Base-by-base conservation (phyloP, 2,329 filamentous ascomycete species). In the Cladosporium sp. region DNA sequence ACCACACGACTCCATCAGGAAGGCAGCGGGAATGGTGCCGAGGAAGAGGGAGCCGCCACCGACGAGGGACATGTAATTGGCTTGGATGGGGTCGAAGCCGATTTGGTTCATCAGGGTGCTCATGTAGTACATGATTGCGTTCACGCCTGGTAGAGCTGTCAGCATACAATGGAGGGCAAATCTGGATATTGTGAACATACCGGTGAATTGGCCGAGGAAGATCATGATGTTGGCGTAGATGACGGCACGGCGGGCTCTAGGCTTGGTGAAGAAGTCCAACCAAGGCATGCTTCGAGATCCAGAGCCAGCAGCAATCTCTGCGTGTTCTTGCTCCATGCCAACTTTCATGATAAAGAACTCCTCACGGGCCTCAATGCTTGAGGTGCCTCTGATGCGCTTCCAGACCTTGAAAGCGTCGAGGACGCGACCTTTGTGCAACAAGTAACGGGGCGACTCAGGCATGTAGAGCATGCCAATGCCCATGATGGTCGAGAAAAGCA, bases 271-370 rank as follows among this genome's bases (percentile, higher is more conserved):
- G 70, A 88, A 86, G 64, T 89, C 85, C 72, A 87, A 74, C 83
- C 84, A 88, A 0, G 83, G 79, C 68, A 80, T 86, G 28, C 76
- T 77, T 53, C 75, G 75, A 59, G 79, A 79, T 49, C 73, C 71
- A 7, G 74, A 70, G 7, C 77, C 76, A 56, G 78, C 74, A n/a
- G 67, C 64, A 8, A 74, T 67, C 54, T 77, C 74, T 8, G 79
- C 73, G 3, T 76, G 69, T 22, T 74, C 75, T 57, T 85, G 74
- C 57, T 85, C 80, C 18, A 77, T 74, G 32, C 72, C 72, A 9
- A 86, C 80, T 54, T 83, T 82, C 84, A 88, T 87, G 63, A 84
- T 74, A 62, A 84, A 85, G 69, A 87, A 88, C 63, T 89, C 85
- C 46, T 86, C 81, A 42, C 78, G 77, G 2, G 82, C 73, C 42